These are phyloP conservation scores for Thermomyces lanuginosus DNA, from an alignment of 2,329 filamentous ascomycete genomes.

Conservation along the genomic window DNA sequence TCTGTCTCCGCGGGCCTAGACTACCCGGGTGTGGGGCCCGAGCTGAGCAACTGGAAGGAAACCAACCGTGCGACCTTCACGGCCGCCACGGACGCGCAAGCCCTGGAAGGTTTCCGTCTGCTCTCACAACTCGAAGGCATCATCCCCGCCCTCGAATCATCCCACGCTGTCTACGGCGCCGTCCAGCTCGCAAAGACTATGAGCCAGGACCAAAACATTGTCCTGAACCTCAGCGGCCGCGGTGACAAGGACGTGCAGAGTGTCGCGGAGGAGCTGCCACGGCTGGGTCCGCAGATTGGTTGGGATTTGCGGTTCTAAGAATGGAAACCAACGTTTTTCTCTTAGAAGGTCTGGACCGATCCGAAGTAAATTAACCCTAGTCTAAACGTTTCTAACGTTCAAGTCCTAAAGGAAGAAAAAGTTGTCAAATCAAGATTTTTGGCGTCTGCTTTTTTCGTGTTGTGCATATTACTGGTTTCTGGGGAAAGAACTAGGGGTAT, in stretches of 20 bases:
- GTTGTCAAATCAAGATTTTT: no score
- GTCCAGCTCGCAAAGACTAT: conserved; percentile 85
- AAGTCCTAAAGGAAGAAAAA: no score
- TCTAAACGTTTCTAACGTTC: no score
- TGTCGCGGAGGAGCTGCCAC: conserved; percentile 84
- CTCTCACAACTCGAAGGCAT: conserved; percentile 85
- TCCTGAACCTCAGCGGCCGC: conserved; percentile 82
- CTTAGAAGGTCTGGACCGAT: no score
- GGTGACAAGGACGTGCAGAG: conserved; percentile 99
- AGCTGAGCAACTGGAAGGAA: conserved; percentile 88
- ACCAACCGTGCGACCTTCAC: conserved; percentile 71
- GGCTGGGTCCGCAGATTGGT: conserved; percentile 71
- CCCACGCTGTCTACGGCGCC: conserved; percentile 81
- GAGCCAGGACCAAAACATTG: conserved; percentile 72
- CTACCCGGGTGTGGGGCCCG: conserved; percentile 91
- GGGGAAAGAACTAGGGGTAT: no score
- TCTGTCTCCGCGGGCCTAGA: conserved; percentile 92
- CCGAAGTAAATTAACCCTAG: no score
- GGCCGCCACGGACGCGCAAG: conserved; percentile 79
- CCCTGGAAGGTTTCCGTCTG: conserved; percentile 71
- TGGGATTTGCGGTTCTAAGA: conserved; percentile 33
- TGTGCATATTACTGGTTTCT: no score
- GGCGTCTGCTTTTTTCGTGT: no score
- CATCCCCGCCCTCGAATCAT: conserved; percentile 85
- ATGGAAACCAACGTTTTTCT: no score